Evolutionary conservation across 1,284 basidiomycete species (phyloP).

Genomic region (Irpex sp.): DNA sequence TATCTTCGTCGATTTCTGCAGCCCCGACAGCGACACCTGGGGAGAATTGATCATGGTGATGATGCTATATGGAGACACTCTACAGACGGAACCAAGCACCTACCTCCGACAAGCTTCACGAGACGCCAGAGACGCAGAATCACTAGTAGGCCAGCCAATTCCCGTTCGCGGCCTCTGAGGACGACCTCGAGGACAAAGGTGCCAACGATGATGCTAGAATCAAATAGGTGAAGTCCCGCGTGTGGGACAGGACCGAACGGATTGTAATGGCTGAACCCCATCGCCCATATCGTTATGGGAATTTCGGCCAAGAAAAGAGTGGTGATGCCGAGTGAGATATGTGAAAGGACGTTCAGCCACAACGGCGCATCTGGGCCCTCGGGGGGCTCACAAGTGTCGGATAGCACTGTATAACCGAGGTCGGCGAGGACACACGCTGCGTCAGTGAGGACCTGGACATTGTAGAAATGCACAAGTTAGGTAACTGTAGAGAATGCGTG

Average conservation of each 20-base stretch:
- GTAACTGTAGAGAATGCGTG: constrained; percentile 9
- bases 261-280: constrained; percentile 55
- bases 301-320: constrained; percentile 75
- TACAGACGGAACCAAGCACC: constrained; percentile 13
- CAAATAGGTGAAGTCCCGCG: constrained; percentile 65
- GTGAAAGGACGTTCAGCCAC: constrained; percentile 61
- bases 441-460: constrained; percentile 57
- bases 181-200: constrained; percentile 72
- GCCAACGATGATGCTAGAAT: constrained; percentile 63
- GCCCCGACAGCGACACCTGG: constrained; percentile 72
- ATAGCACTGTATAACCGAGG: constrained; percentile 64
- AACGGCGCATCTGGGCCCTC: constrained; percentile 39
- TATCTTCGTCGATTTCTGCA: constrained; percentile 61
- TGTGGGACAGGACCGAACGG: constrained; percentile 51
- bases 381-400: constrained; percentile 43
- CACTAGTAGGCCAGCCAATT: constrained; percentile 67
- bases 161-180: constrained; percentile 61
- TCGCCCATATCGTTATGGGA: constrained; percentile 60
- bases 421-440: constrained; percentile 65
- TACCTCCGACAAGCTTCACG: constrained; percentile 76
- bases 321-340: constrained; percentile 65
- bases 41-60: neutral
- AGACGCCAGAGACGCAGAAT: constrained; percentile 75
- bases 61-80: too few species aligned
- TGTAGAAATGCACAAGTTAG: neutral